Percentiles rank a stretch among this genome's conserved stretches.
Evolutionary conservation across 2,329 filamentous ascomycete species (phyloP).

Genomic region (Talaromyces amestolkiae): DNA sequence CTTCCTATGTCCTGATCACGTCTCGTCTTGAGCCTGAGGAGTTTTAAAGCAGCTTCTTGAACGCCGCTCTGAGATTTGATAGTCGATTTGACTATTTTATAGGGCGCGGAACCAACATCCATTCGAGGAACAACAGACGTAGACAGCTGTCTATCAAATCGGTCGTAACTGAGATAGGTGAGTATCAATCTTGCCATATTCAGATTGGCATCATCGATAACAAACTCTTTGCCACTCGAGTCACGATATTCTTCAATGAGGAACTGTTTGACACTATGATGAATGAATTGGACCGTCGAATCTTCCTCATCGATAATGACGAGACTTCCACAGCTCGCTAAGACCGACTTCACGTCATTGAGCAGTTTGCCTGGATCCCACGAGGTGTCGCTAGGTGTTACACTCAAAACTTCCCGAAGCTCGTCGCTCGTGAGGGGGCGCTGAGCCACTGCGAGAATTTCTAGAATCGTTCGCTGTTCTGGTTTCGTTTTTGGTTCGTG

Average conservation of each 20-base stretch:
- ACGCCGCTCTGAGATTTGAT: not conserved
- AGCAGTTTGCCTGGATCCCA: not conserved
- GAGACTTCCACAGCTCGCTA: constrained; percentile 1
- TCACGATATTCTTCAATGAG: not conserved
- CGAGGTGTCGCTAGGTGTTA: not conserved
- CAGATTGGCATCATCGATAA: not conserved
- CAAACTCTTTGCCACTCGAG: not conserved
- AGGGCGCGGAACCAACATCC: not conserved
- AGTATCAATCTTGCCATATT: not conserved
- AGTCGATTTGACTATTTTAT: not conserved
- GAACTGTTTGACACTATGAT: constrained; percentile 12
- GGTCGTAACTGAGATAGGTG: constrained; percentile 1
- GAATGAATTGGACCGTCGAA: not conserved
- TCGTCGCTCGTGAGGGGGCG: constrained; percentile 5
- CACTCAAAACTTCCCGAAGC: not conserved
- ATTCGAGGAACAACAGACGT: not conserved
- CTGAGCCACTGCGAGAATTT: not conserved
- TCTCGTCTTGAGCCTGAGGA: not conserved
- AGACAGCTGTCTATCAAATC: not conserved
- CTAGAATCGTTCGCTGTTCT: not conserved
- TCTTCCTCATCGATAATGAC: constrained; percentile 9
- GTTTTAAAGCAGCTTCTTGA: not conserved
- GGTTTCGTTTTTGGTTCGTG: not conserved
- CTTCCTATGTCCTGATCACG: not conserved
- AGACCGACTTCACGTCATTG: not conserved